Conservation (phyloP, 371 early-diverging fungal genomes). For the Circinella minor region DNA sequence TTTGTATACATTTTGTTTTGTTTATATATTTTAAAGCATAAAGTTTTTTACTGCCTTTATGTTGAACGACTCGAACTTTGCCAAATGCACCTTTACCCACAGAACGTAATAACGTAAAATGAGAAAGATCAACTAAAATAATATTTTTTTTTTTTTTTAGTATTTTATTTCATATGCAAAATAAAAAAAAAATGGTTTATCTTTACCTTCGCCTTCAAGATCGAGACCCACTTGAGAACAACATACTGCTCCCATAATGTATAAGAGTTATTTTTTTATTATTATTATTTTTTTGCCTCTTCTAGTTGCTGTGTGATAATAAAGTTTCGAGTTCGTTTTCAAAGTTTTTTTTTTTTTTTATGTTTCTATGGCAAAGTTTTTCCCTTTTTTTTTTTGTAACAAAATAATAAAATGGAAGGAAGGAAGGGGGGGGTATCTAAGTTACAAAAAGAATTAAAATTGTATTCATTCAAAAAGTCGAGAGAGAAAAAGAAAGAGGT, state of each 20-base stretch:
- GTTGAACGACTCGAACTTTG: slow-evolving; percentile 83
- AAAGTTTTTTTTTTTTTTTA: background rate
- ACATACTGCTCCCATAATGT: slow-evolving; percentile 47
- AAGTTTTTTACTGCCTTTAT: slow-evolving; percentile 62
- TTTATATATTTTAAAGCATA: slow-evolving; percentile 65
- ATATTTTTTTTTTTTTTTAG: background rate
- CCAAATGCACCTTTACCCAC: slow-evolving; percentile 79
- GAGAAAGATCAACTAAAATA: slow-evolving; percentile 59
- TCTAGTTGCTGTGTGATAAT: no score
- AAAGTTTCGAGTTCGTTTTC: no score
- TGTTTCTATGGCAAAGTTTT: background rate
- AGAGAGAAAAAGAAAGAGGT: no score
- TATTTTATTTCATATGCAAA: no score
- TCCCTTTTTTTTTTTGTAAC: background rate
- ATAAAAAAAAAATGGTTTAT: background rate
- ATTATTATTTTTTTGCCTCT: no score
- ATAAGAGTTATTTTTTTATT: no score
- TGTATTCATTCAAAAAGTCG: no score
- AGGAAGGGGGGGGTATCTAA: background rate
- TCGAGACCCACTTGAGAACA: slow-evolving; percentile 44
- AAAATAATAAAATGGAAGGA: background rate
- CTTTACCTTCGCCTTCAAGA: slow-evolving; percentile 48
- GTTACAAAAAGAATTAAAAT: no score
- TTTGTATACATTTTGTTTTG: slow-evolving; percentile 57
- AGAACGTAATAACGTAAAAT: slow-evolving; percentile 67